Percentiles rank a stretch among this genome's conserved stretches.
Conservation (phyloP, 768 basidiomycete species). For the Lactarius sanguifluus region DNA sequence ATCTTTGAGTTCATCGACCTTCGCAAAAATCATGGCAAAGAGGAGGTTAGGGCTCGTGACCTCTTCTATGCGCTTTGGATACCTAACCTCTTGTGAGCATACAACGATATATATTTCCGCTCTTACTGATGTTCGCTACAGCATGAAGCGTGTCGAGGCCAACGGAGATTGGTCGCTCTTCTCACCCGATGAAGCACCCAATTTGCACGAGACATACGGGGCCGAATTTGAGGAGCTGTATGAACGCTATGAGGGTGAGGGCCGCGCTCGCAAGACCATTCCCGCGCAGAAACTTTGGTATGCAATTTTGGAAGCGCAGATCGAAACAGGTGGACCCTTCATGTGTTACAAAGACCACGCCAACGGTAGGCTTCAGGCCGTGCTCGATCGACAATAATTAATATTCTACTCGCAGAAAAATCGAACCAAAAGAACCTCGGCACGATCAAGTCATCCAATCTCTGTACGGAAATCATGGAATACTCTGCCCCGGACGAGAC, state of each 20-base stretch:
- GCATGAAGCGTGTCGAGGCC: conserved; percentile 95
- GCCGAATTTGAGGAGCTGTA: conserved; percentile 88
- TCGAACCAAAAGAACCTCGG: conserved; percentile 99
- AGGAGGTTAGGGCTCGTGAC: conserved; percentile 94
- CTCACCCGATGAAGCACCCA: conserved; percentile 96
- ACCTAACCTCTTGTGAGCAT: conserved; percentile 85
- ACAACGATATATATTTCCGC: background rate
- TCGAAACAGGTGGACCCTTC: conserved; percentile 98
- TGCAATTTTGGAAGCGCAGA: conserved; percentile 93
- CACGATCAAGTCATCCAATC: conserved; percentile 98
- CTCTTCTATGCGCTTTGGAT: conserved; percentile 99
- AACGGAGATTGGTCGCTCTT: conserved; percentile 93
- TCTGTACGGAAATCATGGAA: conserved; percentile 99
- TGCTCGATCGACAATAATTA: conserved; percentile 5
- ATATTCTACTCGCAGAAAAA: conserved; percentile 56
- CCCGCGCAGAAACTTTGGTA: conserved; percentile 99
- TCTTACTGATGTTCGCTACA: conserved; percentile 34
- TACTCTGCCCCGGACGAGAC: conserved; percentile 97
- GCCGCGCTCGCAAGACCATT: conserved; percentile 77
- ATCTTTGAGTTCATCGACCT: conserved; percentile 97
- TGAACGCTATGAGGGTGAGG: conserved; percentile 86
- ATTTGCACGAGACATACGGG: conserved; percentile 83
- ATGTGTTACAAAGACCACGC: conserved; percentile 98
- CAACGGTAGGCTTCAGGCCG: conserved; percentile 59
- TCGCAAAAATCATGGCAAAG: conserved; percentile 98